Conservation (phyloP, 345 rosid genomes). For the Corymbia maculata region DNA sequence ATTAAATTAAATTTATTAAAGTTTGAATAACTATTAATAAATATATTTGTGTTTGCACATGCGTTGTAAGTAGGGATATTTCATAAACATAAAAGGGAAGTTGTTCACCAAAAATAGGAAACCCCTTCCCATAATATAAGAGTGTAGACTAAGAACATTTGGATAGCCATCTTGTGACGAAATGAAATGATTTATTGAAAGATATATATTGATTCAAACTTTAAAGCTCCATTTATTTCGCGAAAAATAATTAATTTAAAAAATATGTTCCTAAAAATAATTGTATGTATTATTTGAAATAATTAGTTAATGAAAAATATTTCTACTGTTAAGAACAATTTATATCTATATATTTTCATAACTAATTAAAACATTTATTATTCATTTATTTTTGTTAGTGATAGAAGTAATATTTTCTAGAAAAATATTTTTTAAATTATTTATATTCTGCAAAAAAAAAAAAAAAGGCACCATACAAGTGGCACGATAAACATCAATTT, state of each 20-base stretch:
- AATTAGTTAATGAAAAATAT: too few relatives aligned
- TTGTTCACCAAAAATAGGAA: neutral
- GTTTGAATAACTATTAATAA: neutral
- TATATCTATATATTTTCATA: neutral
- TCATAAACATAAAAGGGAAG: neutral
- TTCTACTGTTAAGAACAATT: too few relatives aligned
- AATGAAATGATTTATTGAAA: neutral
- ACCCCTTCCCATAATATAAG: too few relatives aligned
- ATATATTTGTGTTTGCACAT: too few relatives aligned
- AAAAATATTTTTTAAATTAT: too few relatives aligned
- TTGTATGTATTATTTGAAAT: too few relatives aligned
- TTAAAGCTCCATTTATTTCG: neutral
- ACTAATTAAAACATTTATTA: too few relatives aligned
- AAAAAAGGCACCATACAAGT: neutral
- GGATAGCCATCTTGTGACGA: accelerated
- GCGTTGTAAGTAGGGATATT: neutral
- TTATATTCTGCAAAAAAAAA: neutral
- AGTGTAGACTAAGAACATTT: neutral
- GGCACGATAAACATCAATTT: neutral
- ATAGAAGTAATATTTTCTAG: too few relatives aligned
- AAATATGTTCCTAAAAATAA: neutral
- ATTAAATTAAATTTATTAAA: neutral
- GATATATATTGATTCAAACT: neutral
- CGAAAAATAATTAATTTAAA: too few relatives aligned
- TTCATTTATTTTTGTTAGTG: too few relatives aligned